Conservation (phyloP, 305 asterid species). For the Fraxinus sp. region DNA sequence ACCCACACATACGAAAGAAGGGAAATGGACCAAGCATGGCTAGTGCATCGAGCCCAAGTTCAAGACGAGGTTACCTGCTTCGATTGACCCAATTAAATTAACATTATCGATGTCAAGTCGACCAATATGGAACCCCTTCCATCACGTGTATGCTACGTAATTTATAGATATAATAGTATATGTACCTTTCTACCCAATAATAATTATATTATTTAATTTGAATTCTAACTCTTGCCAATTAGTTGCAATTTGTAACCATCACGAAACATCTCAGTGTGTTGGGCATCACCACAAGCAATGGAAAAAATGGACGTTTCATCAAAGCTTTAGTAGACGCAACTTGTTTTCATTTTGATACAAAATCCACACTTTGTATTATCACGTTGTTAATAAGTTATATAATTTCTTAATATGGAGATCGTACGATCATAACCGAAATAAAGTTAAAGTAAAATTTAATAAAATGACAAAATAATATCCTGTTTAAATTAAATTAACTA, state of each 20-base stretch:
- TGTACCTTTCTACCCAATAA: not conserved
- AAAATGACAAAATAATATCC: not conserved
- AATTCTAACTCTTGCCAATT: not conserved
- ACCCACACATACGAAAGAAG: not conserved
- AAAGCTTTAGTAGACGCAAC: not conserved
- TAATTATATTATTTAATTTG: not conserved
- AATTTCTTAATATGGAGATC: not conserved
- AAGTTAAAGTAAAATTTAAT: not conserved
- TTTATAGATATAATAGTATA: too few species aligned
- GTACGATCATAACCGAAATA: not conserved
- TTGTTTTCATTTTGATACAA: not conserved
- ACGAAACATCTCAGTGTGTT: not conserved
- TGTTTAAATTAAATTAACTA: not conserved
- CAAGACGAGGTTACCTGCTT: not conserved
- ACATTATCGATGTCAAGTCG: not conserved
- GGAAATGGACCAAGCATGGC: not conserved
- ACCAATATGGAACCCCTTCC: not conserved
- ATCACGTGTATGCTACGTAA: too few species aligned
- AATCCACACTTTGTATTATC: not conserved
- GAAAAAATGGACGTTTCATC: not conserved
- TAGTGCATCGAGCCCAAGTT: not conserved
- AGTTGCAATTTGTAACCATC: not conserved
- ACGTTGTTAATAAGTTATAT: not conserved
- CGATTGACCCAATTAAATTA: not conserved
- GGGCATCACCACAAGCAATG: not conserved